Evolutionary conservation across 2,329 filamentous ascomycete genomes (phyloP), one percentile per base, ranked within the genome.

Genomic region (Ophiostoma sp.): DNA sequence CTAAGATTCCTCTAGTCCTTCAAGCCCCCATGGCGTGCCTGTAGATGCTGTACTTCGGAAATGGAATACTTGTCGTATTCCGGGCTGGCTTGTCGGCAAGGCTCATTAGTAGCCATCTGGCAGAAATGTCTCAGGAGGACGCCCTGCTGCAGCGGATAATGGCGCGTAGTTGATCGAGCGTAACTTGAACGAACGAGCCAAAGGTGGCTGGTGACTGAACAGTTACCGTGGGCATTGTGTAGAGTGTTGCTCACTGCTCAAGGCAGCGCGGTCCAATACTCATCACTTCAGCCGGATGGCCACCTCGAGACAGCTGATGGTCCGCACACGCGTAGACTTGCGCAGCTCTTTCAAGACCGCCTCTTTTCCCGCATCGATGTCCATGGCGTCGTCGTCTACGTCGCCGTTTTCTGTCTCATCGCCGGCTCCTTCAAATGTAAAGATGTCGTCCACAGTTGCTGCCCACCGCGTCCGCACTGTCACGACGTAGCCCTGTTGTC

Each of bases 371-470:
- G 12, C 12, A 14, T 68, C 66, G 2, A 66, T 14, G 3, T 66
- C 66, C 66, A 64, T 67, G 9, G 36, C 11, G 12, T 65, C 60
- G 7, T 36, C 9, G 2, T 65, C 27, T 4, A 52, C n/a, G 3
- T 18, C 73, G n/a, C 70, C 71, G 3, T 72, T 73, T 40, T 73
- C 71, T 44, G 70, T 72, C 12, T 69, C 72, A 45, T 69, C 72
- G 16, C 69, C 72, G 5, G 71, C 75, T 0, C 77, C 78, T 0
- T 76, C 80, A 0, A 78, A 78, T 1, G 74, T 74, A 14, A 87
- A 78, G 42, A 92, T 78, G 75, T 92, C 89, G 74, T 93, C 89
- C 62, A 92, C 81, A 2, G 87, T 84, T n/a, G 81, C 81, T 16
- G 89, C 80, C 66, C 83, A 90, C 68, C 84, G 83, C 63, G 89